Percentiles rank a stretch among this genome's conserved stretches.
phyloP scores from a whole-genome alignment of 2,329 filamentous ascomycete species.

The Rhynchosporium agropyri region DNA sequence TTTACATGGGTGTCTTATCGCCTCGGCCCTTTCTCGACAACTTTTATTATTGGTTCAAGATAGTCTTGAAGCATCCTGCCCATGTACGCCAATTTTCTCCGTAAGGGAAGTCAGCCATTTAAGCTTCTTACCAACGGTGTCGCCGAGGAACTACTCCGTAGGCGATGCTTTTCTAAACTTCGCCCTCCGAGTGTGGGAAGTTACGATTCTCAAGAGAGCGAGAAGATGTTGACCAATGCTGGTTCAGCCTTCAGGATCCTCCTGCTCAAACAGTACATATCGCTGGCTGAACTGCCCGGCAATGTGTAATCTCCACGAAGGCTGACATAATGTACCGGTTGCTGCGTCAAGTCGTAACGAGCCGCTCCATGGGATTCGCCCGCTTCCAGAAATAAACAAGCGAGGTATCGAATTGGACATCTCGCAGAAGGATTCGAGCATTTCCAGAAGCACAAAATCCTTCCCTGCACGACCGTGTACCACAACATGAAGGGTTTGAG shows the following conservation, averaged over 20 bases:
- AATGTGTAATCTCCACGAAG: neutral
- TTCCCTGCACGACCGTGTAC: conserved; percentile 1
- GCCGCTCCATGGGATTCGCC: conserved; percentile 1
- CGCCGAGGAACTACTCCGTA: conserved; percentile 14
- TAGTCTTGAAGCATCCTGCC: conserved; percentile 7
- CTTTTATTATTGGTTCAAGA: neutral
- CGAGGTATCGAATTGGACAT: conserved; percentile 5
- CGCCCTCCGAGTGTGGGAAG: neutral
- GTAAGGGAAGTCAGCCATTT: neutral
- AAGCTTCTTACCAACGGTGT: conserved; percentile 14
- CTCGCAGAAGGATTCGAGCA: neutral
- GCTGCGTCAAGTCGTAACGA: conserved; percentile 1
- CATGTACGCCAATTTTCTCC: neutral
- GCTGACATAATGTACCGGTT: neutral
- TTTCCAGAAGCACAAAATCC: neutral
- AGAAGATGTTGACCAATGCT: neutral
- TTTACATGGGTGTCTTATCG: conserved; percentile 17
- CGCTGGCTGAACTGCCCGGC: conserved; percentile 3
- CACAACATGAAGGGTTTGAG: neutral
- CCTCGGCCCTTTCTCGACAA: conserved; percentile 5
- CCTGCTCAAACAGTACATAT: neutral
- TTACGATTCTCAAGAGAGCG: neutral
- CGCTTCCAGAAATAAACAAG: conserved; percentile 17
- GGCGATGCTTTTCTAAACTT: conserved; percentile 2
- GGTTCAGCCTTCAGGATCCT: neutral